Percentiles rank a stretch among this genome's conserved stretches.
Conservation (phyloP, 106 monocot species). For the Acorus gramineus region DNA sequence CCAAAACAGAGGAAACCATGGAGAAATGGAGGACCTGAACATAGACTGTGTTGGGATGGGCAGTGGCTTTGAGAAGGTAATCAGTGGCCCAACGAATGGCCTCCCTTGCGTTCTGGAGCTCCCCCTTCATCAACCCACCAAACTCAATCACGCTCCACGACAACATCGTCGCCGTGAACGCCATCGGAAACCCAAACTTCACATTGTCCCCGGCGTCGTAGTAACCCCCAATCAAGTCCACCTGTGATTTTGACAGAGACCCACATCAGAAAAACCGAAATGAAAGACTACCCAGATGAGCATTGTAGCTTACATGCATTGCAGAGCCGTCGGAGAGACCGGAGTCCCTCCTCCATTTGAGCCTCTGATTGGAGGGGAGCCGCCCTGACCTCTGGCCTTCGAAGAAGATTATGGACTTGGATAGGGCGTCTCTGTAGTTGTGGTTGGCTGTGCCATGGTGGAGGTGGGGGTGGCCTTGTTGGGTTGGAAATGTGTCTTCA, state of each 20-base stretch:
- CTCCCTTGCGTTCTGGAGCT: slow-evolving; percentile 22
- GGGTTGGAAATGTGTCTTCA: neutral
- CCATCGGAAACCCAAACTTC: slow-evolving; percentile 58
- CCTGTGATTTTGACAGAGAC: slow-evolving; percentile 12
- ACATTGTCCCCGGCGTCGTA: slow-evolving; percentile 64
- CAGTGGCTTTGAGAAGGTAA: slow-evolving; percentile 64
- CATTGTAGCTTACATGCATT: slow-evolving; percentile 4
- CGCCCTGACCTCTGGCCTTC: slow-evolving; percentile 29
- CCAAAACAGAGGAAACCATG: no score
- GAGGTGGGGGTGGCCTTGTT: neutral
- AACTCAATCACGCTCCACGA: slow-evolving; percentile 61
- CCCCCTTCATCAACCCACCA: slow-evolving; percentile 19
- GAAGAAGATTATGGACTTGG: slow-evolving; percentile 33
- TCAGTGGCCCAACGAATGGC: slow-evolving; percentile 58
- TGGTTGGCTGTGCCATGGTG: slow-evolving; percentile 6
- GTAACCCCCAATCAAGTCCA: slow-evolving; percentile 53
- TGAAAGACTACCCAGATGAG: no score
- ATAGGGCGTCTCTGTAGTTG: slow-evolving; percentile 27
- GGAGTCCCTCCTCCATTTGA: slow-evolving; percentile 18
- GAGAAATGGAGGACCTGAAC: slow-evolving; percentile 23
- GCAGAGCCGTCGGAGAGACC: slow-evolving; percentile 20
- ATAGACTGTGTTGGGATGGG: slow-evolving; percentile 32
- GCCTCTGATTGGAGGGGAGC: slow-evolving; percentile 23
- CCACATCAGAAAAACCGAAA: no score
- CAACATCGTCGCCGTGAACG: slow-evolving; percentile 55